Conservation (phyloP, 2,329 filamentous ascomycete species). For the Ambrosiella cleistominuta region DNA sequence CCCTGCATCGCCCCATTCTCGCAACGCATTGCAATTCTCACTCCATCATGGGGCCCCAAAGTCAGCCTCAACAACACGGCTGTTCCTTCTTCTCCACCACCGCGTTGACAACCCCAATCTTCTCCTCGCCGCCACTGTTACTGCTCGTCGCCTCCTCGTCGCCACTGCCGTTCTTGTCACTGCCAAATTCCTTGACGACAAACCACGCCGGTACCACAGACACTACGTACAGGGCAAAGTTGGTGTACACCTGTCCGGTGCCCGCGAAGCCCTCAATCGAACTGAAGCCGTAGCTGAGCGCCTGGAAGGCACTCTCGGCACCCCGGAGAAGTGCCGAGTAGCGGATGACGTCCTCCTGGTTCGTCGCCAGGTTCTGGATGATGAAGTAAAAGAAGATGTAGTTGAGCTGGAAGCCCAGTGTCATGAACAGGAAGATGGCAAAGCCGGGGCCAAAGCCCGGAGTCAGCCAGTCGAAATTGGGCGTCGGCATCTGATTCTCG, state of each 20-base stretch:
- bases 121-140: conserved; percentile 19
- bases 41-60: neutral
- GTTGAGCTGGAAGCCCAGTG: conserved; percentile 52
- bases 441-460: conserved; percentile 49
- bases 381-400: conserved; percentile 62
- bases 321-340: conserved; percentile 51
- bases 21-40: neutral
- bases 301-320: conserved; percentile 57
- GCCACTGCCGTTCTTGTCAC: neutral
- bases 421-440: conserved; percentile 48
- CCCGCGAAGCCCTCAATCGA: conserved; percentile 44
- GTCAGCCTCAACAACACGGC: too few relatives aligned
- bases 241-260: conserved; percentile 51
- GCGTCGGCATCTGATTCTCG: conserved; percentile 26
- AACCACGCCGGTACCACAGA: conserved; percentile 49
- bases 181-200: conserved; percentile 40
- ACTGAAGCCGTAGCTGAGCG: conserved; percentile 51
- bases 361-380: conserved; percentile 44
- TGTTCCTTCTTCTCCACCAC: neutral
- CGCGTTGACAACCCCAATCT: neutral
- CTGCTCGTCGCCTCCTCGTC: neutral
- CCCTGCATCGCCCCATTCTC: neutral
- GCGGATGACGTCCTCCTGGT: conserved; percentile 46
- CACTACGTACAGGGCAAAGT: conserved; percentile 50
- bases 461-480: conserved; percentile 48